These are phyloP conservation scores for Triticum timopheevii DNA, from an alignment of 176 grass and related monocot genomes.

Conservation along the genomic window DNA sequence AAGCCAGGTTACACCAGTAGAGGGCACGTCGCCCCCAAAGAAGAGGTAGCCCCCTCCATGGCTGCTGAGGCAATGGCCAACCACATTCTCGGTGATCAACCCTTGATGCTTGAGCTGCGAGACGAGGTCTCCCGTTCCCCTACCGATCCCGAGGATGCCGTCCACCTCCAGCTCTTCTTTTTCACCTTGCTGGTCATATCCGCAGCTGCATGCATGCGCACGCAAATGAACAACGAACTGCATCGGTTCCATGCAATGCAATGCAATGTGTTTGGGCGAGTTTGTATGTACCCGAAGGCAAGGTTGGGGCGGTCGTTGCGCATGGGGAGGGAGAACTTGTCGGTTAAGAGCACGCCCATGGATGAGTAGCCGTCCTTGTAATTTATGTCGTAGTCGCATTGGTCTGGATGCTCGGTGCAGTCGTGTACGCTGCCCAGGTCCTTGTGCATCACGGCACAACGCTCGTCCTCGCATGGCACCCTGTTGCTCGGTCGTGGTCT, in stretches of 20 bases:
- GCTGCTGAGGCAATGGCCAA: slow-evolving; percentile 73
- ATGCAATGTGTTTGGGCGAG: background rate
- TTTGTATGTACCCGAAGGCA: slow-evolving; percentile 53
- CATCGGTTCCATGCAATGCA: background rate
- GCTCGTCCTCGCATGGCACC: slow-evolving; percentile 36
- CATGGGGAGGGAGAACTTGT: slow-evolving; percentile 47
- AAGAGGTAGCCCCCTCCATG: slow-evolving; percentile 74
- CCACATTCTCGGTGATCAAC: slow-evolving; percentile 60
- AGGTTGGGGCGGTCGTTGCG: slow-evolving; percentile 42
- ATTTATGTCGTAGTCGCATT: slow-evolving; percentile 63
- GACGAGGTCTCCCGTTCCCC: slow-evolving; percentile 48
- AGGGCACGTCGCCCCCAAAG: slow-evolving; percentile 53
- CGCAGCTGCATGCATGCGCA: slow-evolving; percentile 46
- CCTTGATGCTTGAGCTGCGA: slow-evolving; percentile 80
- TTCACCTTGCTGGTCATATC: slow-evolving; percentile 67
- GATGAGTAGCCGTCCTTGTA: slow-evolving; percentile 60
- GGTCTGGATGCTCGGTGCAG: slow-evolving; percentile 35
- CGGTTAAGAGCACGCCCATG: slow-evolving; percentile 54
- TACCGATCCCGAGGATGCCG: slow-evolving; percentile 69
- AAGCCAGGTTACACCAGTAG: background rate
- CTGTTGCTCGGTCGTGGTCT: slow-evolving; percentile 27
- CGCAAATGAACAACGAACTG: background rate
- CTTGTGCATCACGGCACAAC: background rate
- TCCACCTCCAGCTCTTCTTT: slow-evolving; percentile 19
- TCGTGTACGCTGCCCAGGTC: slow-evolving; percentile 37